Base-by-base conservation (phyloP, 163 green algal species). In the Coccomyxa subellipsoidea region DNA sequence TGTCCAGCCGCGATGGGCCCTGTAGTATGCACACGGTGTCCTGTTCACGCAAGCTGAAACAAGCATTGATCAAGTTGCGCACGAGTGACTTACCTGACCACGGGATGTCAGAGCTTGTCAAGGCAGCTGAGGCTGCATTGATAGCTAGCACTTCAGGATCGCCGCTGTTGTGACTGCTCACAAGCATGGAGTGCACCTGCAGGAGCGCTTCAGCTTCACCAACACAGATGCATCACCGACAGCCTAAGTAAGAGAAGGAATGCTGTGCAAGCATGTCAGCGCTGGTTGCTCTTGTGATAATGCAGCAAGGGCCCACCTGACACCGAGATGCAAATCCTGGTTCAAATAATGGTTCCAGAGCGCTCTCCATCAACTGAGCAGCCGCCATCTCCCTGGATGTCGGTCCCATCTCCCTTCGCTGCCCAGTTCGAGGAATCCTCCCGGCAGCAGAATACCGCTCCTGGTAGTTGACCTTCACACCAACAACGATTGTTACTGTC, bases 61-160 rank as follows among this genome's bases (percentile, higher is more conserved):
- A n/a, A n/a, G n/a, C n/a, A n/a, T n/a, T n/a, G n/a, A n/a, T n/a
- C 21, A 18, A 18, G 47, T 27, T 59, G 47, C 47, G 23, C 15
- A 34, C 4, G 32, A 10, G 21, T 35, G 31, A 8, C 6, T 32
- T n/a, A 73, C 66, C 66, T 34, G n/a, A 6, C 91, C 93, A 97
- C 5, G 94, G 92, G 31, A 97, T 88, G 85, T 89, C 78, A 4
- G 92, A 94, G 38, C 47, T 69, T 36, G 80, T 38, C 21, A 98
- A 81, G 4, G 95, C 95, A 25, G 92, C 93, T 32, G 93, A 96
- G 15, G 91, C 92, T 10, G 92, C 92, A 84, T 96, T 97, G 80
- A 98, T 92, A 4, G 90, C 89, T 31, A 96, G 34, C 18, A 93
- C 85, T 23, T 92, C 90, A 0, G 91, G 87, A 38, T 97, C 87